Percentiles rank a stretch among this genome's conserved stretches.
phyloP scores from a whole-genome alignment of 495 filamentous ascomycete species.

The Podospora comata region DNA sequence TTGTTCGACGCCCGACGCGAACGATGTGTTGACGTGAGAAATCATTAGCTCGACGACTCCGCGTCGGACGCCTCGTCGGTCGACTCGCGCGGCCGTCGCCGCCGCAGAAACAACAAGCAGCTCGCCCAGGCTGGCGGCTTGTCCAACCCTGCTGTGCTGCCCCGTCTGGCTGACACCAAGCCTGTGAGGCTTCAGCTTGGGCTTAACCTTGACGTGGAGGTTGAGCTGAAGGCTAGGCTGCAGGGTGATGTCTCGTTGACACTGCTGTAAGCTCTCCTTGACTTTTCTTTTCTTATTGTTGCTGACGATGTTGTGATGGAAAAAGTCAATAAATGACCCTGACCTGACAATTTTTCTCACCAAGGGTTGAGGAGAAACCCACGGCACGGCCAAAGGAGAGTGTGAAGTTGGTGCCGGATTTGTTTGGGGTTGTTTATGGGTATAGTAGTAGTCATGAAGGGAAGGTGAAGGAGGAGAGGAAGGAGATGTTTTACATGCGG shows the following conservation, averaged over 20 bases:
- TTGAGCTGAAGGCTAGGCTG: conserved; percentile 37
- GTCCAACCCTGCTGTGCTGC: conserved; percentile 15
- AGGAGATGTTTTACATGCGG: conserved; percentile 32
- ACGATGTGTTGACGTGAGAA: neutral
- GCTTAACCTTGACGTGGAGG: conserved; percentile 37
- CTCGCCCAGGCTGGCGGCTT: conserved; percentile 19
- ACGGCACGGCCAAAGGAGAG: conserved; percentile 14
- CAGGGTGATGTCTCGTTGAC: conserved; percentile 37
- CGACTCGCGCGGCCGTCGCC: conserved; percentile 30
- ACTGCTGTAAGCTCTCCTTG: conserved; percentile 32
- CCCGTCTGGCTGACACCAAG: conserved; percentile 33
- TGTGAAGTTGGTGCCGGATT: conserved; percentile 9
- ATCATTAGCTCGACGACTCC: conserved; percentile 30
- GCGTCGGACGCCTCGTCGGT: conserved; percentile 30
- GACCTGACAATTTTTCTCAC: neutral
- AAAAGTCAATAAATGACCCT: neutral
- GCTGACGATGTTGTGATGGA: neutral
- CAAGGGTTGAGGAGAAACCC: conserved; percentile 30
- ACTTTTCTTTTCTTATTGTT: neutral
- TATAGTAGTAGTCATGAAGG: neutral
- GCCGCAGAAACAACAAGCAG: conserved; percentile 28
- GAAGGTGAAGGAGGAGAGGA: neutral
- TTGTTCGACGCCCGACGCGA: neutral
- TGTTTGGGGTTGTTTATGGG: neutral
- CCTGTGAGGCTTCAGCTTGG: conserved; percentile 36